A percentile compares a stretch with the other conserved stretches of the same genome.
Evolutionary conservation across 2,329 filamentous ascomycete species (phyloP).

Genomic region (Chalara sp.): DNA sequence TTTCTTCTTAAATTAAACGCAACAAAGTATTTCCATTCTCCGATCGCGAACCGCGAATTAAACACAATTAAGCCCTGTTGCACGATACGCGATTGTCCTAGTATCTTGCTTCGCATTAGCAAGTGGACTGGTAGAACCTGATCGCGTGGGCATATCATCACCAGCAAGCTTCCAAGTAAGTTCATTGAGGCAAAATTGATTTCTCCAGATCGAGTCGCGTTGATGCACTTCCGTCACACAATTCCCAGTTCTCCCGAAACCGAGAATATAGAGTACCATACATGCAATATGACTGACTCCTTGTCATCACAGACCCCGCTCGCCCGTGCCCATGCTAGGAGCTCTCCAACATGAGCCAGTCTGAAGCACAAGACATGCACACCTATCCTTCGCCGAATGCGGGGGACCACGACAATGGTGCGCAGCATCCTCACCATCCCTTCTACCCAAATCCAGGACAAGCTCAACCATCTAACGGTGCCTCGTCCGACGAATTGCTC

Average conservation of each 20-base stretch:
- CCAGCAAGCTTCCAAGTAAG: slow-evolving; percentile 8
- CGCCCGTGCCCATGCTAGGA: slow-evolving; percentile 14
- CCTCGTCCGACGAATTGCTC: slow-evolving; percentile 36
- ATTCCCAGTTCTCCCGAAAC: slow-evolving; percentile 2
- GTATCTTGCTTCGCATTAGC: too few relatives aligned
- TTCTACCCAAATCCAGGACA: slow-evolving; percentile 23
- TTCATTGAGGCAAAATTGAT: slow-evolving; percentile 18
- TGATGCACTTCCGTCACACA: not conserved
- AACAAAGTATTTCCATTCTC: too few relatives aligned
- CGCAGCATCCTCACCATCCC: slow-evolving; percentile 5
- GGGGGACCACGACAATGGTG: slow-evolving; percentile 18
- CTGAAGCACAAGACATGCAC: slow-evolving; percentile 23
- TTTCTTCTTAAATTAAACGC: too few relatives aligned
- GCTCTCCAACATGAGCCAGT: slow-evolving; percentile 12
- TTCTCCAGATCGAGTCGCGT: slow-evolving; percentile 1
- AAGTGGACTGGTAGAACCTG: too few relatives aligned
- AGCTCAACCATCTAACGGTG: slow-evolving; percentile 18
- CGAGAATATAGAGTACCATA: not conserved
- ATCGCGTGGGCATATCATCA: too few relatives aligned
- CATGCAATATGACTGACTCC: slow-evolving; percentile 17
- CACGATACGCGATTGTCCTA: too few relatives aligned
- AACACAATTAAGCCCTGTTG: too few relatives aligned
- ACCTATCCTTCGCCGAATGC: slow-evolving; percentile 25
- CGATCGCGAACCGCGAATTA: too few relatives aligned
- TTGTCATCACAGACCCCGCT: slow-evolving; percentile 11